Conservation (phyloP, 345 rosid genomes). For the Adansonia digitata region DNA sequence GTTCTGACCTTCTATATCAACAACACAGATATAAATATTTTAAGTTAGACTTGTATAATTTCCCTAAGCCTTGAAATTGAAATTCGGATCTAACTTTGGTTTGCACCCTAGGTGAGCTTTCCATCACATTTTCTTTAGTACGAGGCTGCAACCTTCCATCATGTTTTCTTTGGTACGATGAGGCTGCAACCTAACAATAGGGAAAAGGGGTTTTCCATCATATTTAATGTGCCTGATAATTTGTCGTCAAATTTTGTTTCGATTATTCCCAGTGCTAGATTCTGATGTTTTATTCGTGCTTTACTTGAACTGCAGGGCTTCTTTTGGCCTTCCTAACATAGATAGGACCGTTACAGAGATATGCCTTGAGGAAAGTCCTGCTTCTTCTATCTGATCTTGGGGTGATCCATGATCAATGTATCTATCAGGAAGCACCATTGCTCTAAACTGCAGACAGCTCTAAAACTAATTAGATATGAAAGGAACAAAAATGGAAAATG, state of each 20-base stretch:
- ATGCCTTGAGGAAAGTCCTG: conserved; percentile 60
- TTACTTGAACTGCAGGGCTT: conserved; percentile 44
- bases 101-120: background rate
- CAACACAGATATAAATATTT: background rate
- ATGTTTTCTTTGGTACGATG: no score
- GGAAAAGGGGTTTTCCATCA: no score
- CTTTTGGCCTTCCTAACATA: conserved; percentile 51
- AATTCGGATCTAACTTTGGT: background rate
- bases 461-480: conserved; percentile 3
- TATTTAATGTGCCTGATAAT: background rate
- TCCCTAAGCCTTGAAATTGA: background rate
- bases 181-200: no score
- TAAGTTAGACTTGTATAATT: background rate
- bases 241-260: background rate
- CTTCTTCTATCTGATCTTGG: conserved; percentile 52
- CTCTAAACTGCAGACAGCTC: conserved; percentile 42
- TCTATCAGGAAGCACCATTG: conserved; percentile 73
- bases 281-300: conserved; percentile 5
- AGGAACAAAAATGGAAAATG: background rate
- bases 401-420: conserved; percentile 67
- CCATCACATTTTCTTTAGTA: no score
- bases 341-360: conserved; percentile 56
- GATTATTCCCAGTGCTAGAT: background rate
- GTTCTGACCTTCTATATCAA: background rate
- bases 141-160: no score